phyloP scores from a whole-genome alignment of 164 flowering plant genomes.

The Tetrastigma voinierianum region DNA sequence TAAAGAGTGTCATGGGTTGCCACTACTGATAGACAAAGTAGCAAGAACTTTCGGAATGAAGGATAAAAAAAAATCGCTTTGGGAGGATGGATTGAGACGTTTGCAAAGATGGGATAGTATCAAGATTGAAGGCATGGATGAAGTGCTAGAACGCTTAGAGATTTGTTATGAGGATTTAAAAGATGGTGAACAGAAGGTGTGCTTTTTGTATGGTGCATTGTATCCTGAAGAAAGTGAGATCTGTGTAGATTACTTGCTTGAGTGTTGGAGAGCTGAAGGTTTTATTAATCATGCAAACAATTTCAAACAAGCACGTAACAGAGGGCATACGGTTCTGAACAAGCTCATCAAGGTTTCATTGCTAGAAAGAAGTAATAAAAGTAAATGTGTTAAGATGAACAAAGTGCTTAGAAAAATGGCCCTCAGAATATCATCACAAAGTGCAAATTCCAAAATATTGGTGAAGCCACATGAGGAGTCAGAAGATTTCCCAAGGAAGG shows the following conservation, averaged over 20 bases:
- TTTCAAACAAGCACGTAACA: background rate
- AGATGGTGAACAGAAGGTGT: background rate
- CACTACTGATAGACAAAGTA: slow-evolving; percentile 6
- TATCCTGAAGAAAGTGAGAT: slow-evolving; percentile 10
- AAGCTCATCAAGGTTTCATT: slow-evolving; percentile 7
- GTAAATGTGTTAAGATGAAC: slow-evolving; percentile 7
- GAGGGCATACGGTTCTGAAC: background rate
- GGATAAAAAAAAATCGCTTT: background rate
- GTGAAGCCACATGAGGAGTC: background rate
- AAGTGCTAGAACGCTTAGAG: slow-evolving; percentile 1
- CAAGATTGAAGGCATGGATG: background rate
- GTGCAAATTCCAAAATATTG: background rate
- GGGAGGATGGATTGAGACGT: background rate
- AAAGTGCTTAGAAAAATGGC: slow-evolving; percentile 3
- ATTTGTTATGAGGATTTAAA: slow-evolving; percentile 5
- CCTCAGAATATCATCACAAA: background rate
- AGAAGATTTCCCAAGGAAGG: background rate
- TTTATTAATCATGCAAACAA: background rate
- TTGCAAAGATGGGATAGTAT: background rate
- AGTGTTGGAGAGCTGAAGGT: slow-evolving; percentile 14
- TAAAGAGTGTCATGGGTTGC: slow-evolving; percentile 7
- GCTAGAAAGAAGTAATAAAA: background rate
- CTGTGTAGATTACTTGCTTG: slow-evolving; percentile 2
- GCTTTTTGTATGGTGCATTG: slow-evolving; percentile 11
- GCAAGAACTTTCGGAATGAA: background rate